Conservation (phyloP, 2,329 filamentous ascomycete genomes). For the Aspergillus texensis region DNA sequence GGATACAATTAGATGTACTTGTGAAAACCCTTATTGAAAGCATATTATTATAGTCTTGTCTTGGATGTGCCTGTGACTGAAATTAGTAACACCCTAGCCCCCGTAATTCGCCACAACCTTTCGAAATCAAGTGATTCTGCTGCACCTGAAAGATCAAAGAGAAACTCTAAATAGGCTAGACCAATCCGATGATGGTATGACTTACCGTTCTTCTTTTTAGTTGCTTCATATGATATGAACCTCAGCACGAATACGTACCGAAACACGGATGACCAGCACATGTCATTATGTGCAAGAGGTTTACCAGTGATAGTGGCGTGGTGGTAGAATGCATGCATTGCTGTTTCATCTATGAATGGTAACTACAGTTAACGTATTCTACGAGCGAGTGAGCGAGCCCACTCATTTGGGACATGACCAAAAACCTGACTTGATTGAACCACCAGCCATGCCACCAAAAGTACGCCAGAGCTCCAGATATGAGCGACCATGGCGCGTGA, state of each 20-base stretch:
- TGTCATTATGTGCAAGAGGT: background rate
- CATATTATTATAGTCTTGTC: background rate
- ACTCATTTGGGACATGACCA: too few relatives aligned
- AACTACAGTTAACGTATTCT: too few relatives aligned
- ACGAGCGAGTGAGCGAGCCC: too few relatives aligned
- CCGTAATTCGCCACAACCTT: background rate
- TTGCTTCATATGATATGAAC: background rate
- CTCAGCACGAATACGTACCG: background rate
- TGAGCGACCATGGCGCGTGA: too few relatives aligned
- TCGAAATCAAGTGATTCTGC: background rate
- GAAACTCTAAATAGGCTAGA: background rate
- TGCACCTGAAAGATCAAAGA: background rate
- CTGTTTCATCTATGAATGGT: too few relatives aligned
- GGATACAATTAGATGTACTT: background rate
- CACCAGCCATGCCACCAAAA: too few relatives aligned
- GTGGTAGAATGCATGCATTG: background rate
- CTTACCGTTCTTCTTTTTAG: background rate
- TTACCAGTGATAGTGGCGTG: background rate
- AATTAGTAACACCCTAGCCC: background rate
- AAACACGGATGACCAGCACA: background rate
- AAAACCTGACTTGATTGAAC: too few relatives aligned
- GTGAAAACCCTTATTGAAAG: background rate
- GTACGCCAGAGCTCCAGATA: too few relatives aligned
- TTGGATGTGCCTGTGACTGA: background rate
- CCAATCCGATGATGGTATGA: background rate